Base-by-base conservation (phyloP, 208 protist species). In the Wallacemonas sp. region DNA sequence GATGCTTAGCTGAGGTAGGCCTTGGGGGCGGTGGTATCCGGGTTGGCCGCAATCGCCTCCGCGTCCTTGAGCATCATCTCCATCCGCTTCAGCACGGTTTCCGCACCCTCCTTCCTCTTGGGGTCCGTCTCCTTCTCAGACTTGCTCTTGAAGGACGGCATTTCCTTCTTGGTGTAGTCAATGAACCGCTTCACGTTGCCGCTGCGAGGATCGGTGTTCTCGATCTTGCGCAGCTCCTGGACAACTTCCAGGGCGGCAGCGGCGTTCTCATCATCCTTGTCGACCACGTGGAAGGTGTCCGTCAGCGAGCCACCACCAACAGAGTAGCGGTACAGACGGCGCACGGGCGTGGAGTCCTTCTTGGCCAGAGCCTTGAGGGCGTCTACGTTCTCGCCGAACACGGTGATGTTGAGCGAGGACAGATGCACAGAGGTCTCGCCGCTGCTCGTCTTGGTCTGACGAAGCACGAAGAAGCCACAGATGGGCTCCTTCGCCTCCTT, bases 31-130 rank as follows among this genome's bases (percentile, higher is more conserved):
- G 62, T 68, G 21, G 17, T 60, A 38, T 76, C 80, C 8, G 82
- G 83, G 10, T 87, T 70, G 26, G 52, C 61, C 41, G 79, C 36
- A 27, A 89, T 24, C 2, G 70, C 78, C 71, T 89, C 70, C 19
- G 86, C 82, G 63, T 92, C 86, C 64, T 82, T 92, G 37, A 92
- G 69, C 83, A 92, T 92, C 71, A 76, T 58, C 64, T 87, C 74
- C 83, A 92, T 87, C 46, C 86, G 82, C 42, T 71, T 73, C 45
- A 79, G 37, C 70, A 84, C 76, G 33, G 34, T 45, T 30, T 68
- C 33, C 45, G 73, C 64, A 45, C 69, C 79, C 48, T 66, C 57
- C 71, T 81, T 79, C 53, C 76, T 80, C 53, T 53, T 52, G 10
- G 79, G 71, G 21, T 84, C 73, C 17, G 50, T 69, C 19, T 72